Conservation (phyloP, 805 yeast species). For the Clavispora vitiphila region DNA sequence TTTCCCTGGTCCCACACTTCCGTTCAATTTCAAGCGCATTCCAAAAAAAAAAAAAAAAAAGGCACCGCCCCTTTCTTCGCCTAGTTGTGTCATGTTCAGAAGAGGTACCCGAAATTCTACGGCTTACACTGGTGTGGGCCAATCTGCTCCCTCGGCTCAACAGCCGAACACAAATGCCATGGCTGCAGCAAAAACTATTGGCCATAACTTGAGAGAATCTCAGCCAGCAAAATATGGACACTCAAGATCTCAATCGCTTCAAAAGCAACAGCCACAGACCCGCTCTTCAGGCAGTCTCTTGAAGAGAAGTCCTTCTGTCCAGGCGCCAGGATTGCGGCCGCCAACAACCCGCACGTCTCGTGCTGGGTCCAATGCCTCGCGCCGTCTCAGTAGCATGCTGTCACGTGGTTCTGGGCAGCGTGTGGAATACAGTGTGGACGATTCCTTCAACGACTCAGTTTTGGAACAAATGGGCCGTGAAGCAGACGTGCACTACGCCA, state of each 20-base stretch:
- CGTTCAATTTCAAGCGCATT: not conserved
- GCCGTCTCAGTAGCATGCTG: slow-evolving; percentile 6
- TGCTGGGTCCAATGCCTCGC: not conserved
- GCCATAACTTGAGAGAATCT: slow-evolving; percentile 24
- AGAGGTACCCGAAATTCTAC: slow-evolving; percentile 30
- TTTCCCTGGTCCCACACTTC: not conserved
- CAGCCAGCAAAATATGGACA: slow-evolving; percentile 12
- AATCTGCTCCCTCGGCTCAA: slow-evolving; percentile 24
- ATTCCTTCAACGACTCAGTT: slow-evolving; percentile 27
- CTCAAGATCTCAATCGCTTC: slow-evolving; percentile 5
- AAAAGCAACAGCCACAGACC: slow-evolving; percentile 12
- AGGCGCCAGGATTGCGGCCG: slow-evolving; percentile 4
- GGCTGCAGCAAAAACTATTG: slow-evolving; percentile 44
- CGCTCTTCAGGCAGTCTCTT: slow-evolving; percentile 10
- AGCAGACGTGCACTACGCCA: slow-evolving; percentile 24
- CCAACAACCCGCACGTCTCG: not conserved
- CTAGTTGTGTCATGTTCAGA: slow-evolving; percentile 16
- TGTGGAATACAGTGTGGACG: slow-evolving; percentile 21
- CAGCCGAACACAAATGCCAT: slow-evolving; percentile 37
- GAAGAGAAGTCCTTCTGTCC: slow-evolving; percentile 14
- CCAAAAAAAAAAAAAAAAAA: too few relatives aligned
- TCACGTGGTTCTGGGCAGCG: not conserved
- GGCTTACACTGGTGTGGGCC: slow-evolving; percentile 42
- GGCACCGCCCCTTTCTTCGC: not conserved
- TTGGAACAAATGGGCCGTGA: slow-evolving; percentile 23